These are phyloP conservation scores for Sabuloglossum arenarium DNA, from an alignment of 495 filamentous ascomycete genomes.

Conservation along the genomic window DNA sequence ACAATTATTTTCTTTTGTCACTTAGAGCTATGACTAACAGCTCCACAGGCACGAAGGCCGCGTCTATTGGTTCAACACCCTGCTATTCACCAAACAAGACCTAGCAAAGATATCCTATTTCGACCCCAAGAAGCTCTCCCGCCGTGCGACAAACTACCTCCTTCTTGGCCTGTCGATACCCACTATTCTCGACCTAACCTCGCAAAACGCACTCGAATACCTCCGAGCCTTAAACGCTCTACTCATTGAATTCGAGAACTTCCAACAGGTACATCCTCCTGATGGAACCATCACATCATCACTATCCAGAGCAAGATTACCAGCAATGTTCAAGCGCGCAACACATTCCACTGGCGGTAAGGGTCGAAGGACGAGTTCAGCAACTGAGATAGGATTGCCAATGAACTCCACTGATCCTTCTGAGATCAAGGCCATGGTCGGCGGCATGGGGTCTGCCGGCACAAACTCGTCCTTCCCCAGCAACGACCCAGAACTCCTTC, in stretches of 20 bases:
- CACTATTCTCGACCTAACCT: slow-evolving; percentile 67
- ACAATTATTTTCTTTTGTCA: not conserved
- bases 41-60: slow-evolving; percentile 64
- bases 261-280: slow-evolving; percentile 64
- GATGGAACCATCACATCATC: slow-evolving; percentile 48
- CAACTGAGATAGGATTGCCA: slow-evolving; percentile 39
- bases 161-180: slow-evolving; percentile 83
- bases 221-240: slow-evolving; percentile 72
- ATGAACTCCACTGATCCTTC: slow-evolving; percentile 29
- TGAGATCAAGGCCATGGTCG: slow-evolving; percentile 22
- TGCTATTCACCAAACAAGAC: slow-evolving; percentile 72
- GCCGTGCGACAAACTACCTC: slow-evolving; percentile 66
- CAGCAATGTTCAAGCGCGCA: slow-evolving; percentile 72
- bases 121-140: slow-evolving; percentile 21
- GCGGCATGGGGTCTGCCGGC: slow-evolving; percentile 7
- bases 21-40: not conserved
- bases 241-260: slow-evolving; percentile 78
- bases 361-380: slow-evolving; percentile 49
- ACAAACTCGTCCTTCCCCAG: slow-evolving; percentile 6
- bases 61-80: slow-evolving; percentile 93
- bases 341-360: slow-evolving; percentile 36
- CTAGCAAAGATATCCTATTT: slow-evolving; percentile 53
- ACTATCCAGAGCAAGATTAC: slow-evolving; percentile 55
- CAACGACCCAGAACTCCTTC: slow-evolving; percentile 10
- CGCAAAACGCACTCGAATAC: slow-evolving; percentile 57